Conservation (phyloP, 1,284 basidiomycete genomes). For the Schizophyllum amplum region DNA sequence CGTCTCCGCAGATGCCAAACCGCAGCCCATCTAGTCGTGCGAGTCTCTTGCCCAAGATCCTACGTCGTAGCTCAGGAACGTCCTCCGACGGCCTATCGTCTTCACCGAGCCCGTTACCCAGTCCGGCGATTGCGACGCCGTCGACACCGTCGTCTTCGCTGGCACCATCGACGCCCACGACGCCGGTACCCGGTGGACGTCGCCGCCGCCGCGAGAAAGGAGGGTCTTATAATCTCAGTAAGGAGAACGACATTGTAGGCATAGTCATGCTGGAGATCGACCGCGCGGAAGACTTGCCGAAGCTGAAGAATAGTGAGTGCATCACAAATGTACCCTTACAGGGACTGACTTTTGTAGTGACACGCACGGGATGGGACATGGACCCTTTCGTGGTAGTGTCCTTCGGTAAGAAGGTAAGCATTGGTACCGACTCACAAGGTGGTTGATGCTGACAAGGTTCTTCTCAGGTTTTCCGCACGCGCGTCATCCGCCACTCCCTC, state of each 20-base stretch:
- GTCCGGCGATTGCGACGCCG: background rate
- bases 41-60: background rate
- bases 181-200: slow-evolving; percentile 1
- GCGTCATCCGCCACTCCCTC: slow-evolving; percentile 81
- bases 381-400: slow-evolving; percentile 95
- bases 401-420: slow-evolving; percentile 95
- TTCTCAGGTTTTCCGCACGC: slow-evolving; percentile 93
- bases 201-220: slow-evolving; percentile 25
- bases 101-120: background rate
- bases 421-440: too few relatives aligned
- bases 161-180: background rate
- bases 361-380: slow-evolving; percentile 88
- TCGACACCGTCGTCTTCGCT: background rate
- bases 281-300: slow-evolving; percentile 76
- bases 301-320: slow-evolving; percentile 77
- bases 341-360: slow-evolving; percentile 52
- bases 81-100: background rate
- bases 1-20: background rate
- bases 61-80: background rate
- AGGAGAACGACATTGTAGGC: slow-evolving; percentile 75
- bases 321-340: too few relatives aligned
- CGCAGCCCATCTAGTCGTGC: background rate
- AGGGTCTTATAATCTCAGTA: slow-evolving; percentile 54
- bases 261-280: slow-evolving; percentile 82
- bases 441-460: too few relatives aligned